Evolutionary conservation across 1,284 basidiomycete species (phyloP), one percentile per base, ranked within the genome.

Genomic region (Calocybe gambosa): DNA sequence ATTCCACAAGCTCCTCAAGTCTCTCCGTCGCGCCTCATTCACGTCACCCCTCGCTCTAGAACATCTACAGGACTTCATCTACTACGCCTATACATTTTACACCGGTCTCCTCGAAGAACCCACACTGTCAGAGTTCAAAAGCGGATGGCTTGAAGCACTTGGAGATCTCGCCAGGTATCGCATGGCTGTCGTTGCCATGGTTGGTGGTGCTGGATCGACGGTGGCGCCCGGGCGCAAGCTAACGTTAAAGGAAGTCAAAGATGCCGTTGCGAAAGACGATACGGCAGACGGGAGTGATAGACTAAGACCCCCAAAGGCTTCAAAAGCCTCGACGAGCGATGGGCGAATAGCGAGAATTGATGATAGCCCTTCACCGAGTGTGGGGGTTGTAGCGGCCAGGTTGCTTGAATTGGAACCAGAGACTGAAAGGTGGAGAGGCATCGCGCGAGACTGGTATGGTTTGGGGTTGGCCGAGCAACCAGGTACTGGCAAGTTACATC

Each of bases 11-110:
- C 77, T 96, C 39, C 82, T 98, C 51, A 93, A 97, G 63, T 81
- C 88, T 9, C 78, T 99, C 31, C 85, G 93, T 5, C 85, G 87
- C 44, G 85, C 88, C 0, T 93, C 84, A 50, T 78, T 78, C 51
- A 65, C 71, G 0, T 82, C 79, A 0, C 65, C 71, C 1, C 67
- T 82, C 46, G 76, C 84, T 21, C 65, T 84, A 45, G 86, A 95
- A 56, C 80, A 90, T 53, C 74, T 98, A 34, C 82, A 87, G 55
- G 85, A 95, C 54, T 95, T 94, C 57, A 91, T 98, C 43, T 93
- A 94, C 60, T 95, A 91, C 57, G 89, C 94, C 0, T 99, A 99
- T 65, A 84, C 83, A 0, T 95, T 94, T 59, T 98, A 98, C 69
- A 87, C 92, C 0, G 82, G 85, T 37, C 76, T 99, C 5, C 74